Percentiles rank a stretch among this genome's conserved stretches.
phyloP scores from a whole-genome alignment of 2,329 filamentous ascomycete genomes.

The Diatrype stigma region DNA sequence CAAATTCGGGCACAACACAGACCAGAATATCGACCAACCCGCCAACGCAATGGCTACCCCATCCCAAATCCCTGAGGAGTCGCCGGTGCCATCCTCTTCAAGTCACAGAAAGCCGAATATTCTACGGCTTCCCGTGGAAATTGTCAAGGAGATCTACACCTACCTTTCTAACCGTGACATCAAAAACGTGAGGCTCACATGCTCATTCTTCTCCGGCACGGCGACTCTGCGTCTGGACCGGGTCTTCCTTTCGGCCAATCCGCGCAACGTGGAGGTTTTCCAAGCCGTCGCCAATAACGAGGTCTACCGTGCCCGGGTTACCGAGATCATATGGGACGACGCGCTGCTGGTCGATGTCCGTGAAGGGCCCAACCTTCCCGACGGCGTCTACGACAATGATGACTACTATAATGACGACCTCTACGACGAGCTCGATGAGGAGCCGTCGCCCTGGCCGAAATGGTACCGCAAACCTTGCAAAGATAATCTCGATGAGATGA shows the following conservation, averaged over 20 bases:
- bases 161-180: constrained; percentile 21
- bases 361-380: neutral
- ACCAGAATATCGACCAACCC: no score
- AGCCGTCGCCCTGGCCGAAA: no score
- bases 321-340: constrained; percentile 38
- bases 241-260: constrained; percentile 37
- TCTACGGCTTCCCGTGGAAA: constrained; percentile 2
- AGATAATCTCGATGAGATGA: neutral
- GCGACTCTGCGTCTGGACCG: constrained; percentile 25
- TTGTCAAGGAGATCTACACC: constrained; percentile 3
- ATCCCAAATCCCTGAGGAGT: no score
- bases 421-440: neutral
- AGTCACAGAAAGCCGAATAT: neutral
- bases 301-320: constrained; percentile 24
- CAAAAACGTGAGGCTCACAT: constrained; percentile 24
- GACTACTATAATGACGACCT: neutral
- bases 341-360: constrained; percentile 3
- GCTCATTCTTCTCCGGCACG: constrained; percentile 8
- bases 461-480: neutral
- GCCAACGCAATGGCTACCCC: no score
- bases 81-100: no score
- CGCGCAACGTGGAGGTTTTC: constrained; percentile 33
- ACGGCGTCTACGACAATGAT: no score
- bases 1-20: no score
- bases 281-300: constrained; percentile 32